Conservation (phyloP, 345 rosid species). For the Aurinia saxatilis region DNA sequence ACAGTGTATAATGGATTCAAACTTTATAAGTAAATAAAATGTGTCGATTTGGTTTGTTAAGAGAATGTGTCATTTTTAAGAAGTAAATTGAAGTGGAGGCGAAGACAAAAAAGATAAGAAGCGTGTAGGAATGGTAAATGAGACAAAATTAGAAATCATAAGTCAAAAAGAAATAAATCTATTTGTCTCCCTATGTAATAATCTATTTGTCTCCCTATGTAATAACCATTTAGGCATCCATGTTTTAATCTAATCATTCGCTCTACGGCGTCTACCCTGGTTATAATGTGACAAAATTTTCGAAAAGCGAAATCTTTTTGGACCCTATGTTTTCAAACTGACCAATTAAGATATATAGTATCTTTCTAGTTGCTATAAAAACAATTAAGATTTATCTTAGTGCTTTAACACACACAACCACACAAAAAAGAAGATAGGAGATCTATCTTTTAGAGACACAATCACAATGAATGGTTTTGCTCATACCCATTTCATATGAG, state of each 20-base stretch:
- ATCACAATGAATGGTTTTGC: too few species aligned
- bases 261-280: not conserved
- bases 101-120: not conserved
- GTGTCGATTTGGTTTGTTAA: too few species aligned
- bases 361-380: too few species aligned
- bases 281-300: too few species aligned
- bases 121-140: constrained; percentile 17
- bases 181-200: constrained; percentile 14
- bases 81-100: not conserved
- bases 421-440: too few species aligned
- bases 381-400: not conserved
- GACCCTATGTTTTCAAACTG: not conserved
- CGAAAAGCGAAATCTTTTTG: not conserved
- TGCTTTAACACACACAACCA: not conserved
- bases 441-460: too few species aligned
- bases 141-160: constrained; percentile 6
- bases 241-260: not conserved
- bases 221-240: not conserved
- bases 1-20: not conserved
- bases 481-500: too few species aligned
- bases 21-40: not conserved
- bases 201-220: constrained; percentile 13
- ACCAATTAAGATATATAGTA: not conserved
- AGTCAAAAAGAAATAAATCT: constrained; percentile 19
- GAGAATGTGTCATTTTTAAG: not conserved